Evolutionary conservation across 805 yeast species (phyloP), one percentile per base, ranked within the genome.

Genomic region (Schizosaccharomyces osmophilus): DNA sequence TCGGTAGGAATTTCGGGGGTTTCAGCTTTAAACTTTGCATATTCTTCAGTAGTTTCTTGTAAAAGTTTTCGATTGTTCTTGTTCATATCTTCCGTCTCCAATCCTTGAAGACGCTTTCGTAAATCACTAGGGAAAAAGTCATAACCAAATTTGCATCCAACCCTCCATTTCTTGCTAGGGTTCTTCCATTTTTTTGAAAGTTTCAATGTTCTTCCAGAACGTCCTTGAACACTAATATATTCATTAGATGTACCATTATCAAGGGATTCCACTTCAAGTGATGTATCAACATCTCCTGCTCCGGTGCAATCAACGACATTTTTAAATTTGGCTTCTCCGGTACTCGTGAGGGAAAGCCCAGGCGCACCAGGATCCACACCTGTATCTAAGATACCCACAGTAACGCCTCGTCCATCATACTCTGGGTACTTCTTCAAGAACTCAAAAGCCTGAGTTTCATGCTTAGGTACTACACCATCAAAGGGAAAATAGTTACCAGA

Each of bases 331-430:
- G 61, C 55, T 43, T 42, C 17, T 26, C 61, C 61, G n/a, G 41
- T 48, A 26, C 39, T 41, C 4, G 61, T 59, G 0, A 19, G 19
- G 11, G 31, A 19, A 13, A 59, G 29, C 6, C 61, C 61, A 19
- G 54, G 29, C 5, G 61, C 61, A 3, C 54, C 39, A 19, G 61
- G 61, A 42, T 59, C 61, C 26, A 41, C 61, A n/a, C 61, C 61
- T 41, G 61, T 59, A 26, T 59, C 61, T n/a, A 59, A 48, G 5
- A 59, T 45, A 5, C 51, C 61, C 8, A 59, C 54, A n/a, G 31
- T 42, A 15, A 59, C 54, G 43, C 55, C 61, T 42, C 61, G 31
- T 8, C 61, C 61, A 43, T 59, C 61, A 59, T 41, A 43, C 11
- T 43, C 39, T 13, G 61, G 55, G 22, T 42, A 39, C 22, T 42